phyloP scores from a whole-genome alignment of 2,329 filamentous ascomycete genomes.

The Ceratocystis destructans region DNA sequence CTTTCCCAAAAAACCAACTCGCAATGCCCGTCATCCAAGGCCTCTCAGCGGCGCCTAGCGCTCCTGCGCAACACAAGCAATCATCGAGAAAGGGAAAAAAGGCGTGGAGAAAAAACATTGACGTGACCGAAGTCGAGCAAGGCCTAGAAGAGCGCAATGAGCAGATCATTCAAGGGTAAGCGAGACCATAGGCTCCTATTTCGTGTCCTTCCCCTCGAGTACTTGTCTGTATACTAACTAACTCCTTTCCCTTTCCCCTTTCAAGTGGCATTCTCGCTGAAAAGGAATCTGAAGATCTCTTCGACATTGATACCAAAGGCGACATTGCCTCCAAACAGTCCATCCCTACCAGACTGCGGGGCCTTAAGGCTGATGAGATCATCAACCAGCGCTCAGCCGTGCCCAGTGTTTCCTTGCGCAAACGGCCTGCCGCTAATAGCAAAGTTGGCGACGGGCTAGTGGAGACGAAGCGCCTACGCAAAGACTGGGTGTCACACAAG shows the following conservation, averaged over 20 bases:
- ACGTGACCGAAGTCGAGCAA: slow-evolving; percentile 70
- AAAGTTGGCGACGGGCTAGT: slow-evolving; percentile 62
- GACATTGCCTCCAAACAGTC: slow-evolving; percentile 52
- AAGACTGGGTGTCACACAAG: slow-evolving; percentile 69
- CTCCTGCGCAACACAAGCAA: slow-evolving; percentile 72
- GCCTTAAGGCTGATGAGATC: slow-evolving; percentile 87
- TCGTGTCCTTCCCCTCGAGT: slow-evolving; percentile 20
- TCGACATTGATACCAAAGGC: slow-evolving; percentile 65
- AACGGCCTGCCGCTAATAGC: slow-evolving; percentile 46
- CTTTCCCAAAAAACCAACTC: background rate
- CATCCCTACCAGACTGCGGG: slow-evolving; percentile 52
- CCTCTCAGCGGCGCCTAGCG: slow-evolving; percentile 38
- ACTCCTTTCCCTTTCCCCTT: slow-evolving; percentile 15
- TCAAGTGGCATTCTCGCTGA: slow-evolving; percentile 71
- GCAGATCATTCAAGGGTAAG: slow-evolving; percentile 79
- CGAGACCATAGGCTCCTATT: background rate
- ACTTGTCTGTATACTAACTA: background rate
- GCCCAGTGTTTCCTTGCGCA: slow-evolving; percentile 63
- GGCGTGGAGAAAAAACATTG: slow-evolving; percentile 97
- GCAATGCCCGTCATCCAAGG: slow-evolving; percentile 41
- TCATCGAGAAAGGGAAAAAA: slow-evolving; percentile 95
- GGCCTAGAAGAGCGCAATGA: slow-evolving; percentile 76
- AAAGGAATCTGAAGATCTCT: slow-evolving; percentile 69
- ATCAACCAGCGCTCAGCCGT: slow-evolving; percentile 71
- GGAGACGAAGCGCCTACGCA: slow-evolving; percentile 60